These are phyloP conservation scores for Colletotrichum caudatum DNA, from an alignment of 2,329 filamentous ascomycete species.

Conservation along the genomic window DNA sequence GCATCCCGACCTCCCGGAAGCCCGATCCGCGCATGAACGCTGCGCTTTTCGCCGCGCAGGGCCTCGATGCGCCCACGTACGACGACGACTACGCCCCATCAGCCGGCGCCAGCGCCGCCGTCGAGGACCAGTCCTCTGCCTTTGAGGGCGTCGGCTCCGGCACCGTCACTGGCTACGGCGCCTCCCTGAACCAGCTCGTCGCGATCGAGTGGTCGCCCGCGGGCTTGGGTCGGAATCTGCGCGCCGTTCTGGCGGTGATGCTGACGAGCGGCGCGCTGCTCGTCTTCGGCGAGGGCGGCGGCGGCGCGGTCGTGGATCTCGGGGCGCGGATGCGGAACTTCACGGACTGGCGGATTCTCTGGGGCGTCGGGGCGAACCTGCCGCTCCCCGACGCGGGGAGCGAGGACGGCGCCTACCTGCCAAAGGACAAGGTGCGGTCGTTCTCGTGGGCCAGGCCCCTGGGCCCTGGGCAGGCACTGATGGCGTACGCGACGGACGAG, in stretches of 20 bases:
- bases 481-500: slow-evolving; percentile 65
- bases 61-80: slow-evolving; percentile 50
- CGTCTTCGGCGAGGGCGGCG: slow-evolving; percentile 61
- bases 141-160: slow-evolving; percentile 58
- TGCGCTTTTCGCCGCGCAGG: slow-evolving; percentile 56
- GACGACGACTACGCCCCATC: slow-evolving; percentile 32
- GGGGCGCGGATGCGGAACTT: slow-evolving; percentile 55
- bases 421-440: slow-evolving; percentile 55
- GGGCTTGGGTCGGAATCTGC: slow-evolving; percentile 66
- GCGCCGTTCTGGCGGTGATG: slow-evolving; percentile 64
- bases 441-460: slow-evolving; percentile 66
- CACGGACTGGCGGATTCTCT: slow-evolving; percentile 65
- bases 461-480: slow-evolving; percentile 55
- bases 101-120: slow-evolving; percentile 3
- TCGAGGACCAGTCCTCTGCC: slow-evolving; percentile 47
- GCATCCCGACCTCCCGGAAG: slow-evolving; percentile 50
- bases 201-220: slow-evolving; percentile 68
- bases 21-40: slow-evolving; percentile 60
- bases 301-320: slow-evolving; percentile 45
- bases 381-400: slow-evolving; percentile 59
- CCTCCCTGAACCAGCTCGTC: slow-evolving; percentile 67
- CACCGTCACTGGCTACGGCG: slow-evolving; percentile 60
- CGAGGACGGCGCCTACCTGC: slow-evolving; percentile 44
- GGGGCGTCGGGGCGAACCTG: slow-evolving; percentile 66
- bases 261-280: slow-evolving; percentile 63